Base-by-base conservation (phyloP, 306 rosid species). In the Vigna reflexopilosa region DNA sequence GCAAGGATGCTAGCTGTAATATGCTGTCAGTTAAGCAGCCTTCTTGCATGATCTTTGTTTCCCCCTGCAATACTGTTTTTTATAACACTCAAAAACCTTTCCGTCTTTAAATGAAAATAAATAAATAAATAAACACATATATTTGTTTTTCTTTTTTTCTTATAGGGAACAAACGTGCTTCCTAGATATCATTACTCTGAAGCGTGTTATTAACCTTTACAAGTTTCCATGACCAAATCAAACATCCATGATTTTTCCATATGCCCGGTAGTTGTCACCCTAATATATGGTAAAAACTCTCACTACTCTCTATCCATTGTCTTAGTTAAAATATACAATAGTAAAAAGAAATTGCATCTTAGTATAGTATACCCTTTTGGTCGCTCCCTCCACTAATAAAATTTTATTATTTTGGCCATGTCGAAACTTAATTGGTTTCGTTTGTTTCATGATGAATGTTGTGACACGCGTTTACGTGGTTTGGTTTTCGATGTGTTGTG, bases 1-100 rank as follows among this genome's bases (percentile, higher is more conserved):
- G 91, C 90, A 75, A 81, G 76, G 74, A 48, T 87, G 93, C 93
- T 84, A 96, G 99, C 98, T 96, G 97, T 90, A 91, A 91, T 71
- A 83, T 74, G 85, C 91, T 96, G 99, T 96, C 93, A 87, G 93
- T 90, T 84, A 81, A 86, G 89, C 98, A 88, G 98, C 85, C 82
- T 90, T 96, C 93, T 88, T 91, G 99, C 96, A 89, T 93, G 99
- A 96, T 91, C 93, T 83, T 20, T 73, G 67, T 57, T 72, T 19
- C 13, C 30, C 42, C 22, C 9, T 38, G 63, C 17, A 70, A 73
- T 12, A 19, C 30, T 6, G 11, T 68, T 72, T 79, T 70, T 55
- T 49, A 34, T 26, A 74, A 67, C 54, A 24, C 36, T 7, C 22
- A 3, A 70, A 66, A 71, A 20, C 3, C 2, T 14, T 61, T 14